These are phyloP conservation scores for Ceratocystis cubensis DNA, from an alignment of 2,329 filamentous ascomycete species.

Conservation along the genomic window DNA sequence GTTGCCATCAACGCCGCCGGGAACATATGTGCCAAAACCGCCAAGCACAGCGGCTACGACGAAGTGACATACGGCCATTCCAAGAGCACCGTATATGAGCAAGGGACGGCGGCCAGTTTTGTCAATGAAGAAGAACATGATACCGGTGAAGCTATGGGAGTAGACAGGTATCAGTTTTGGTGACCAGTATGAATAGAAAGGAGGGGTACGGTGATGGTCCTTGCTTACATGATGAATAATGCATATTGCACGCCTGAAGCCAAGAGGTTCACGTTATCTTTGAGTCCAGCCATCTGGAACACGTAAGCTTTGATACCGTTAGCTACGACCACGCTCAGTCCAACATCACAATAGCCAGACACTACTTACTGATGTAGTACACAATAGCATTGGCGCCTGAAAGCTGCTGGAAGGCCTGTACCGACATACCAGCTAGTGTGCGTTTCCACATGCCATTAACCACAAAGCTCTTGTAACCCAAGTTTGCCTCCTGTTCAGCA, in stretches of 20 bases:
- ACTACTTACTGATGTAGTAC: slow-evolving; percentile 38
- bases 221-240: slow-evolving; percentile 25
- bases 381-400: slow-evolving; percentile 46
- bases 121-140: slow-evolving; percentile 39
- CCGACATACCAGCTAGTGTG: slow-evolving; percentile 39
- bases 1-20: slow-evolving; percentile 36
- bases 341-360: neutral
- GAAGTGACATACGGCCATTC: slow-evolving; percentile 51
- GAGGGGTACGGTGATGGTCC: no score
- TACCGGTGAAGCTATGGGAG: slow-evolving; percentile 27
- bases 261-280: slow-evolving; percentile 38
- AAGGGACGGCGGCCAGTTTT: slow-evolving; percentile 49
- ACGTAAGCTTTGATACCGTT: slow-evolving; percentile 26
- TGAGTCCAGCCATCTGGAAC: slow-evolving; percentile 32
- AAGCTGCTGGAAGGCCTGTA: slow-evolving; percentile 45
- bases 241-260: slow-evolving; percentile 45
- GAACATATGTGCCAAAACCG: slow-evolving; percentile 32
- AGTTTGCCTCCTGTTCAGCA: slow-evolving; percentile 28
- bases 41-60: slow-evolving; percentile 42
- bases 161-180: slow-evolving; percentile 35
- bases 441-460: slow-evolving; percentile 38
- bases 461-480: slow-evolving; percentile 35
- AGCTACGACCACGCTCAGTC: neutral
- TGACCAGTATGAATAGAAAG: neutral
- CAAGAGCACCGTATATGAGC: slow-evolving; percentile 50